Base-by-base conservation (phyloP, 805 yeast species). In the Candida sakaeoensis region DNA sequence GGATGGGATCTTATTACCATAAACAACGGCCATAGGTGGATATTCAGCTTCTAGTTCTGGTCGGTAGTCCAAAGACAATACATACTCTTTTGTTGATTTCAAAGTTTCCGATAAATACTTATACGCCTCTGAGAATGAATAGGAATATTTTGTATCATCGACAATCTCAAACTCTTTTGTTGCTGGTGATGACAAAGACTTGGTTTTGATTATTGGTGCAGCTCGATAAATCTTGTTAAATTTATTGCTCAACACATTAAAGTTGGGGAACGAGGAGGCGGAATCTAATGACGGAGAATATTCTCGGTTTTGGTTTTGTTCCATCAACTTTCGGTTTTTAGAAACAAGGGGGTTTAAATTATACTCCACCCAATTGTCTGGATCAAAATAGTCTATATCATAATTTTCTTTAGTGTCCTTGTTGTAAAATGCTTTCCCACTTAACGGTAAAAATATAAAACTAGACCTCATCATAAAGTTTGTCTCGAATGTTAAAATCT, bases 391-490 rank as follows among this genome's bases (percentile, higher is more conserved):
- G 65, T 90, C 95, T 16, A 88, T 55, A 42, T 76, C 76, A 51
- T 76, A 75, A 33, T 70, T 66, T 47, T 81, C 77, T 24, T 75
- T 74, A 0, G 86, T 80, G 16, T 67, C 68, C 22, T 55, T 57
- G 55, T 89, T 81, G 36, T 79, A 75, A 54, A 88, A 90, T 37
- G 88, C 80, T 22, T 79, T 70, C 8, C 95, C 95, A 47, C 76
- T 72, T 14, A 77, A 58, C 0, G 97, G 97, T 24, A 90, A 59
- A 57, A 90, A 89, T 25, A 78, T 72, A 60, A 77, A 89, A 36
- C 89, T 78, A 30, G 90, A 81, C 55, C 97, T 74, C 95, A 89
- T 87, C 68, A 86, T 78, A 58, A 90, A 90, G 51, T 85, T 88
- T 8, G 81, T 83, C 55, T 87, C 93, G 24, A 83, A 79, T 2